Evolutionary conservation across 495 filamentous ascomycete genomes (phyloP).

Genomic region (Articulospora tetracladia): DNA sequence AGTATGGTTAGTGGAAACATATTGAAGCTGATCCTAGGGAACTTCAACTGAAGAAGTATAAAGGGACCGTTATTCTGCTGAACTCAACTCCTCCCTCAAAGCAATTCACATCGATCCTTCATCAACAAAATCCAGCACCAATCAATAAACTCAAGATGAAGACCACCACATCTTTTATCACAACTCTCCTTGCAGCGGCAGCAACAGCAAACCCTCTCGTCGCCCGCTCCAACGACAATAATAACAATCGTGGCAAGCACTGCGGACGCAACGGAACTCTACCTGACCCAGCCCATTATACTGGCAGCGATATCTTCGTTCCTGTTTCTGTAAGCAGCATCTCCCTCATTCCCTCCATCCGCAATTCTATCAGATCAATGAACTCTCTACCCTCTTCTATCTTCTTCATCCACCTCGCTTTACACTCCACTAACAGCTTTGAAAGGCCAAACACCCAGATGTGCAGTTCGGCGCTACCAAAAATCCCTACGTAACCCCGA

Average conservation of each 20-base stretch:
- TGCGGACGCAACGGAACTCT: background rate
- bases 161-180: too few relatives aligned
- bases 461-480: background rate
- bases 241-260: background rate
- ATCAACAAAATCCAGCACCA: too few relatives aligned
- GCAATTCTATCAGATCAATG: too few relatives aligned
- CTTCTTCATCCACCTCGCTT: too few relatives aligned
- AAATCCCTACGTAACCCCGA: background rate
- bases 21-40: too few relatives aligned
- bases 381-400: background rate
- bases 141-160: too few relatives aligned
- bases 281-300: background rate
- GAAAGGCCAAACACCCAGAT: background rate
- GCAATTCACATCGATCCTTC: too few relatives aligned
- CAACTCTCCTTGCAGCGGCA: too few relatives aligned
- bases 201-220: background rate
- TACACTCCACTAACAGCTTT: background rate
- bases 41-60: too few relatives aligned
- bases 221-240: background rate
- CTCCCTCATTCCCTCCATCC: background rate
- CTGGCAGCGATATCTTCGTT: background rate
- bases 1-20: too few relatives aligned
- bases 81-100: too few relatives aligned
- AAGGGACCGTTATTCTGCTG: too few relatives aligned
- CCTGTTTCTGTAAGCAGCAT: background rate